Conservation (phyloP, 495 filamentous ascomycete genomes). For the Bryoglossum gracile region DNA sequence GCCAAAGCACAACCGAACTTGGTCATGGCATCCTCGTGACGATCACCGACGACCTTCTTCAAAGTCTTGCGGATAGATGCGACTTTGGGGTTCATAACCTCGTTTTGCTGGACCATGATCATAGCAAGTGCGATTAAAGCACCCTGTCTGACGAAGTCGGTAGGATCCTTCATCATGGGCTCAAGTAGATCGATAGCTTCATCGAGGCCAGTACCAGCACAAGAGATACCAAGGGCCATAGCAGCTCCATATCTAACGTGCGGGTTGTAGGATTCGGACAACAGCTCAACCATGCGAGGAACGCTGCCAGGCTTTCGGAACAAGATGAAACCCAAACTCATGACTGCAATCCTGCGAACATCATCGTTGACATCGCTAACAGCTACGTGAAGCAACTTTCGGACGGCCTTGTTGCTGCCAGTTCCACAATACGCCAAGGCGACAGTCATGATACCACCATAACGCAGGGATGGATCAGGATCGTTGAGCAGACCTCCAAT, state of each 20-base stretch:
- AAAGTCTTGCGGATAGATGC: slow-evolving; percentile 74
- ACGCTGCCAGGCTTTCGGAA: slow-evolving; percentile 97
- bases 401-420: slow-evolving; percentile 96
- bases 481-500: slow-evolving; percentile 91
- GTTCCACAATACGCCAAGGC: slow-evolving; percentile 96
- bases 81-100: slow-evolving; percentile 89
- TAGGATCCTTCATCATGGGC: slow-evolving; percentile 99
- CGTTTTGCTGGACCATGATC: slow-evolving; percentile 98
- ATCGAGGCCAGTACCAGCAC: slow-evolving; percentile 91
- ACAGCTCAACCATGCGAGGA: slow-evolving; percentile 96
- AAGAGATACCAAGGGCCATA: slow-evolving; percentile 97
- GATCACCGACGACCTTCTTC: slow-evolving; percentile 85
- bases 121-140: slow-evolving; percentile 92
- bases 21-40: slow-evolving; percentile 99
- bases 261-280: slow-evolving; percentile 97
- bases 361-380: slow-evolving; percentile 99
- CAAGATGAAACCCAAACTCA: slow-evolving; percentile 96
- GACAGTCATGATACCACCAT: slow-evolving; percentile 98
- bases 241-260: slow-evolving; percentile 97
- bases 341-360: slow-evolving; percentile 91
- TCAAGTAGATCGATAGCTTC: slow-evolving; percentile 96
- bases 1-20: slow-evolving; percentile 95
- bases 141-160: slow-evolving; percentile 96
- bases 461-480: slow-evolving; percentile 86
- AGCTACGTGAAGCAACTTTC: slow-evolving; percentile 92